Conservation (phyloP, 2,329 filamentous ascomycete species). For the Westerdykella ornata region DNA sequence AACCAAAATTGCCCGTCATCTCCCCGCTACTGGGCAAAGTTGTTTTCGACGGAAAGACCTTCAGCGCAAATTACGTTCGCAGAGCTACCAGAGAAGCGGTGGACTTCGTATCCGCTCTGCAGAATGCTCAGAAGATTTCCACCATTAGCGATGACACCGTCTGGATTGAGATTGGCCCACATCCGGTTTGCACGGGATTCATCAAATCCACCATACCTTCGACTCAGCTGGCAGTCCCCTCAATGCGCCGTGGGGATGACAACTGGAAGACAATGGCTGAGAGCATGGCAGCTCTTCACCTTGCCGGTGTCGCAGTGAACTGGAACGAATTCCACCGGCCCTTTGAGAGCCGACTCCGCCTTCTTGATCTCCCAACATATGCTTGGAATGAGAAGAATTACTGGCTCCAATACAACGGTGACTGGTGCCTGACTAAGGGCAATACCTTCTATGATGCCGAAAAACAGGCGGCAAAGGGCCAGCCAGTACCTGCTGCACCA, state of each 20-base stretch:
- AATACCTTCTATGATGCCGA: constrained; percentile 11
- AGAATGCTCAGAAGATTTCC: constrained; percentile 25
- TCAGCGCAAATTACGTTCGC: constrained; percentile 37
- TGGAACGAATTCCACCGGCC: constrained; percentile 57
- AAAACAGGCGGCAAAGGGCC: background rate
- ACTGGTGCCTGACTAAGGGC: constrained; percentile 26
- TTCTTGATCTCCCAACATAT: constrained; percentile 49
- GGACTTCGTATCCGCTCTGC: constrained; percentile 39
- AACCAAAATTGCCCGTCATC: constrained; percentile 35
- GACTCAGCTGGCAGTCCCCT: constrained; percentile 1
- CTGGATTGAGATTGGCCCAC: constrained; percentile 44
- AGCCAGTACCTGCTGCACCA: background rate
- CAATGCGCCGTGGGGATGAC: constrained; percentile 4
- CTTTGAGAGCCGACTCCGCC: constrained; percentile 41
- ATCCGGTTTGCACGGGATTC: constrained; percentile 44
- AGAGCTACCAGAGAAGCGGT: constrained; percentile 11
- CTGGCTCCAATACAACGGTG: constrained; percentile 33
- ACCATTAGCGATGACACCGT: constrained; percentile 34
- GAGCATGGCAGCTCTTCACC: constrained; percentile 48
- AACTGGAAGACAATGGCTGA: constrained; percentile 36
- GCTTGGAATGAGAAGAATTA: constrained; percentile 31
- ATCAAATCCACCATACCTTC: constrained; percentile 34
- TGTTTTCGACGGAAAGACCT: constrained; percentile 30
- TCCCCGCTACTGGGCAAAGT: constrained; percentile 43
- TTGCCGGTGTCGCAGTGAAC: constrained; percentile 49